Base-by-base conservation (phyloP, 2,329 filamentous ascomycete species). In the Fusarium aywerte region DNA sequence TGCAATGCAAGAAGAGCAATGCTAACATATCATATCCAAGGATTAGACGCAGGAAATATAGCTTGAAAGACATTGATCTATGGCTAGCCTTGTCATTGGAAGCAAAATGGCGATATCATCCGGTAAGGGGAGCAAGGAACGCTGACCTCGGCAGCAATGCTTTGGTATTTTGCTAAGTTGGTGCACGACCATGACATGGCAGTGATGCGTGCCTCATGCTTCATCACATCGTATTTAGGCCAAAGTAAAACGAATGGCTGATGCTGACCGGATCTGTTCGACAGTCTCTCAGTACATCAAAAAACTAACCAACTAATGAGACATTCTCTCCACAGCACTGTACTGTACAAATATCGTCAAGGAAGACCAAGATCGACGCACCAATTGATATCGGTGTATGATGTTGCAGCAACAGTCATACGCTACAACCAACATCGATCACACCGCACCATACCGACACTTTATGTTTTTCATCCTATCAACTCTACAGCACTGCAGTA, bases 391-490 rank as follows among this genome's bases (percentile, higher is more conserved):
- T 42, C 53, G 25, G 33, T 53, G 23, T 33, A 32, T 18, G 13
- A 29, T 53, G 31, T 52, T 59, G 29, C 18, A 50, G 40, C 36
- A 23, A 29, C 40, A 47, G 43, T 20, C 45, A 62, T 44, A 55
- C 53, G 50, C 49, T 32, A 59, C 69, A 36, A 18, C 40, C 39
- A 49, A 56, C 48, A 48, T 57, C 21, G 36, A 45, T 40, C 23
- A 64, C n/a, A 58, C 60, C 61, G 73, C 70, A 61, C 27, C 61
- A 72, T 68, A 61, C 66, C 70, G 56, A 73, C 54, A 68, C 43
- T 67, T 53, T 38, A n/a, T 39, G 33, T 38, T 38, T 48, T 33
- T 36, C 44, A 48, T 53, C 11, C 21, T 15, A 18, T 20, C 8
- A 25, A 48, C 16, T 16, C 11, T 16, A 21, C 5, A 6, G n/a